Evolutionary conservation across 306 rosid genomes (phyloP), one percentile per base, ranked within the genome.

Genomic region (Pyrus bretschneideri): DNA sequence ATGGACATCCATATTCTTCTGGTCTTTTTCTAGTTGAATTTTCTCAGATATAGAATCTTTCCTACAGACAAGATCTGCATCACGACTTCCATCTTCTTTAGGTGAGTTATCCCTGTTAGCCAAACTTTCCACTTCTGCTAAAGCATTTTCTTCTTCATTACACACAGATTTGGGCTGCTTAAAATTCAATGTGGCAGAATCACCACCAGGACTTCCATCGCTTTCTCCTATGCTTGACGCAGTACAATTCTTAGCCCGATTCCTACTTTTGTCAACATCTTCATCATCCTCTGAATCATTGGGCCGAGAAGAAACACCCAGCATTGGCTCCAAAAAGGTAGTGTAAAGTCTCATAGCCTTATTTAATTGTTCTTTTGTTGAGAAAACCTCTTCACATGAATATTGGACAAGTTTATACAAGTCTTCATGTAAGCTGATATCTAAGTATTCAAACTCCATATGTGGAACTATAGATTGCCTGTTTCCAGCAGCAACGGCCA

Each of bases 321-420:
- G 85, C 90, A 96, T 88, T 49, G 93, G 90, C 85, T 96, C 99
- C 87, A 96, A 78, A 79, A 96, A 91, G 79, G 89, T 74, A 68
- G 89, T 86, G 89, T 96, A 96, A 73, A 96, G 88, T 80, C 89
- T 91, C 93, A 92, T 89, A 64, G 86, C 91, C 84, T 96, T 92
- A 81, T 81, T 88, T 51, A 86, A 80, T 78, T 91, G 87, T 75
- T 96, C 98, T 73, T 87, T 92, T 15, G 92, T 88, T 63, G 96
- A 74, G 89, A 89, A 91, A 33, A 96, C 73, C 87, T 96, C 99
- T 69, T 88, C 88, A 84, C 96, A 91, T 61, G 98, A 92, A 89
- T 85, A 91, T 65, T 85, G 84, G 75, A 96, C 81, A 63, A 93
- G 97, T 79, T 96, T 91, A 79, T 89, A 96, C 81, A 96, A 78